phyloP scores from a whole-genome alignment of 106 monocot species.

The Alisma plantagoaquatica region DNA sequence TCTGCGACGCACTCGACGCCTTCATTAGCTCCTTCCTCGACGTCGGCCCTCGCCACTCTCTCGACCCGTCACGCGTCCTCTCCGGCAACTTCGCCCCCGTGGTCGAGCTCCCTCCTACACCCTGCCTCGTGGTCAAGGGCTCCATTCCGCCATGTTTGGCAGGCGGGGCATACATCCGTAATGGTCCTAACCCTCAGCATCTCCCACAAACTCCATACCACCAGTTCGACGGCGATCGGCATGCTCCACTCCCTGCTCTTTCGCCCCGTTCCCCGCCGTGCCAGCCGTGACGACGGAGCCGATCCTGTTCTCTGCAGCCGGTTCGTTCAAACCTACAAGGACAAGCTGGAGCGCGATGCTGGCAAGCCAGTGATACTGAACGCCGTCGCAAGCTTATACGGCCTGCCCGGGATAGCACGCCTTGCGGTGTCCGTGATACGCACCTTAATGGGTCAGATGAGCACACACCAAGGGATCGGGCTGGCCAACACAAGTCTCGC shows the following conservation, averaged over 20 bases:
- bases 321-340: constrained; percentile 15
- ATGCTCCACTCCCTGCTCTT: constrained; percentile 20
- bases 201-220: constrained; percentile 9
- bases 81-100: constrained; percentile 18
- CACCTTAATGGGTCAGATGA: constrained; percentile 3
- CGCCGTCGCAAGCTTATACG: not conserved
- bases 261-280: not conserved
- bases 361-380: not conserved
- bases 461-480: constrained; percentile 7
- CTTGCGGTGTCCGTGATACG: not conserved
- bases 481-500: constrained; percentile 52
- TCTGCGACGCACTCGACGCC: constrained; percentile 12
- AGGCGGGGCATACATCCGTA: constrained; percentile 20
- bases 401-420: constrained; percentile 1
- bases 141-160: constrained; percentile 9
- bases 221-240: constrained; percentile 23
- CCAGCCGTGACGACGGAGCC: not conserved
- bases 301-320: constrained; percentile 3
- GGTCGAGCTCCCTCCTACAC: constrained; percentile 5
- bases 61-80: constrained; percentile 14
- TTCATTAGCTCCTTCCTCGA: constrained; percentile 10
- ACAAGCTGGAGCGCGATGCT: constrained; percentile 4
- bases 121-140: constrained; percentile 11
- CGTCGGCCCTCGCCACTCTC: not conserved
- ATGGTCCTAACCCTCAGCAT: constrained; percentile 21